Evolutionary conservation across 129 eudicot genomes (phyloP).

Genomic region (Flaveria ramosissima): DNA sequence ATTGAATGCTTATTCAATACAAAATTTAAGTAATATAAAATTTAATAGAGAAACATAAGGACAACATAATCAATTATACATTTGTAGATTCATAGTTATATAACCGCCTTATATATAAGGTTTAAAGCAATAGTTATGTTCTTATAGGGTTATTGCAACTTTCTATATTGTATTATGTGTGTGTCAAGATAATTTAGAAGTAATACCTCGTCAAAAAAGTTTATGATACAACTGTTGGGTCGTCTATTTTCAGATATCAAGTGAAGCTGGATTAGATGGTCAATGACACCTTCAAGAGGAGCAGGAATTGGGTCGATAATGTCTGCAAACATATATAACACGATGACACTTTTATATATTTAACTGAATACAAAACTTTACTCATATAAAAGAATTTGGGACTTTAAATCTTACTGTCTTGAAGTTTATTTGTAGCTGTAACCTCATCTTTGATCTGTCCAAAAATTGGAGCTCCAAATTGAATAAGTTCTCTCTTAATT

Average conservation of each 20-base stretch:
- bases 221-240: constrained; percentile 94
- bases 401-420: constrained; percentile 49
- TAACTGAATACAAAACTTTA: neutral
- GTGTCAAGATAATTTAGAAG: neutral
- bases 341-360: neutral
- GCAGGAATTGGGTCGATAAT: constrained; percentile 83
- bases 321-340: constrained; percentile 42
- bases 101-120: no score
- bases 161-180: no score
- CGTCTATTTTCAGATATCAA: constrained; percentile 73
- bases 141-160: no score
- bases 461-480: constrained; percentile 87
- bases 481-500: constrained; percentile 82
- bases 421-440: constrained; percentile 36
- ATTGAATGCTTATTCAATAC: no score
- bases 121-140: no score
- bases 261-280: constrained; percentile 76
- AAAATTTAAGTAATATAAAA: no score
- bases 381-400: neutral
- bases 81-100: no score
- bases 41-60: no score
- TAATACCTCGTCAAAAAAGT: constrained; percentile 88
- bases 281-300: constrained; percentile 73
- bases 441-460: constrained; percentile 69
- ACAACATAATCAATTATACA: no score